Conservation (phyloP, 2,329 filamentous ascomycete species). For the Fusarium pseudocircinatum region DNA sequence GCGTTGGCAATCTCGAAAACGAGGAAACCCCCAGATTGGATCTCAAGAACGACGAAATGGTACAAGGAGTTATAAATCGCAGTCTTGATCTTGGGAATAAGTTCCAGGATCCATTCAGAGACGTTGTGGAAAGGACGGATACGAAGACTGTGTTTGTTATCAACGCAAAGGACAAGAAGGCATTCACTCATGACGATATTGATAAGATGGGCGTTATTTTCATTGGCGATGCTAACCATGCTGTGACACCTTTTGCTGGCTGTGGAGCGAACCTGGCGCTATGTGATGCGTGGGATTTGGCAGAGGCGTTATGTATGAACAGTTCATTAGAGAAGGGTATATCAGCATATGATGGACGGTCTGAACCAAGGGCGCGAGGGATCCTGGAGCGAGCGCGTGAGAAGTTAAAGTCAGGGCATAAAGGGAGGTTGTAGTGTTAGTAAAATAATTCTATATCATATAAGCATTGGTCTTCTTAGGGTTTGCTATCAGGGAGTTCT, state of each 20-base stretch:
- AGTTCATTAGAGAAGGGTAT: slow-evolving; percentile 42
- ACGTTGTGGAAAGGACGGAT: slow-evolving; percentile 53
- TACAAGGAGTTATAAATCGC: slow-evolving; percentile 45
- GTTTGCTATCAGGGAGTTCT: too few relatives aligned
- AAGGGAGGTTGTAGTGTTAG: neutral
- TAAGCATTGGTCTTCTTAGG: too few relatives aligned
- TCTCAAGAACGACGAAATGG: slow-evolving; percentile 30
- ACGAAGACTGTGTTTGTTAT: slow-evolving; percentile 49
- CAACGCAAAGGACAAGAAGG: slow-evolving; percentile 56
- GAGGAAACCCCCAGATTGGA: slow-evolving; percentile 25
- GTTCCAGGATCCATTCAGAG: slow-evolving; percentile 52
- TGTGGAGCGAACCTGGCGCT: slow-evolving; percentile 60
- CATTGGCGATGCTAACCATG: slow-evolving; percentile 62
- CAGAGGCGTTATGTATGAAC: slow-evolving; percentile 48
- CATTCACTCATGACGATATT: slow-evolving; percentile 51
- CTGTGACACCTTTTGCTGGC: slow-evolving; percentile 59
- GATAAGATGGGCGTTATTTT: slow-evolving; percentile 50
- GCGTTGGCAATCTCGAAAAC: slow-evolving; percentile 49
- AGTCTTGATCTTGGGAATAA: slow-evolving; percentile 46
- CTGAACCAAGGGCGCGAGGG: slow-evolving; percentile 47
- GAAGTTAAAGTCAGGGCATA: slow-evolving; percentile 39
- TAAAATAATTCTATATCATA: too few relatives aligned
- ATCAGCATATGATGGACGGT: slow-evolving; percentile 48
- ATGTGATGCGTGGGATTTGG: slow-evolving; percentile 58
- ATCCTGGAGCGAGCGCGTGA: slow-evolving; percentile 40